Evolutionary conservation across 108 stramenopile species (phyloP).

Genomic region (Cyclostephanos tholiformis): DNA sequence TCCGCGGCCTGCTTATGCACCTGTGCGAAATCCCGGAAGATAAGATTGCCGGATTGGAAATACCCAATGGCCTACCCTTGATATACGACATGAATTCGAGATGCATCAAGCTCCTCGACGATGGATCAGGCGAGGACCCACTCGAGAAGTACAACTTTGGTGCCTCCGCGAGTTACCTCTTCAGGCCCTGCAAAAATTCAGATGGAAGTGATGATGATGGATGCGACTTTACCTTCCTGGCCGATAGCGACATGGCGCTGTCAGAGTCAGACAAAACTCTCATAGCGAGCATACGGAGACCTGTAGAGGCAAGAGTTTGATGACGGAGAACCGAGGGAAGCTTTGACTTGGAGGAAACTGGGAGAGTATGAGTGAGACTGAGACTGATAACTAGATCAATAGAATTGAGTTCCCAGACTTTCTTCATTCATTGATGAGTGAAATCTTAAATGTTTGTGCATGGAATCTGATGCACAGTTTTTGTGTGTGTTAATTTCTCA

Average conservation of each 20-base stretch:
- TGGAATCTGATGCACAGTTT: no score
- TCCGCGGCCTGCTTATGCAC: conserved; percentile 97
- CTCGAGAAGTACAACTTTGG: conserved; percentile 90
- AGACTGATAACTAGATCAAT: no score
- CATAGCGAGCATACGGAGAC: conserved; percentile 9
- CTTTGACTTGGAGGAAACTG: no score
- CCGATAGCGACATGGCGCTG: neutral
- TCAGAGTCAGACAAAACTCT: neutral
- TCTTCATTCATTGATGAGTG: no score
- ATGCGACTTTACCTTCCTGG: conserved; percentile 14
- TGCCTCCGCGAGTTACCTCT: conserved; percentile 74
- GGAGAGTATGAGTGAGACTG: no score
- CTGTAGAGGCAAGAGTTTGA: neutral
- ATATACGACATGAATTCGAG: conserved; percentile 84
- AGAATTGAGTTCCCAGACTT: no score
- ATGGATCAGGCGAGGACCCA: conserved; percentile 81
- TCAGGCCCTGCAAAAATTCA: conserved; percentile 75
- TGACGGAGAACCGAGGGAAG: neutral
- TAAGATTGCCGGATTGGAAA: conserved; percentile 90
- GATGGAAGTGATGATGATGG: conserved; percentile 51
- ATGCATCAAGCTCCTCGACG: conserved; percentile 85
- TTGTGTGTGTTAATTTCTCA: no score
- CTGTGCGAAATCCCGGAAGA: conserved; percentile 95
- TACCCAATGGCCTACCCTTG: conserved; percentile 97
- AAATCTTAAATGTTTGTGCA: no score